Evolutionary conservation across 768 basidiomycete genomes (phyloP), one percentile per base, ranked within the genome.

Genomic region (Boletus sensibilis): DNA sequence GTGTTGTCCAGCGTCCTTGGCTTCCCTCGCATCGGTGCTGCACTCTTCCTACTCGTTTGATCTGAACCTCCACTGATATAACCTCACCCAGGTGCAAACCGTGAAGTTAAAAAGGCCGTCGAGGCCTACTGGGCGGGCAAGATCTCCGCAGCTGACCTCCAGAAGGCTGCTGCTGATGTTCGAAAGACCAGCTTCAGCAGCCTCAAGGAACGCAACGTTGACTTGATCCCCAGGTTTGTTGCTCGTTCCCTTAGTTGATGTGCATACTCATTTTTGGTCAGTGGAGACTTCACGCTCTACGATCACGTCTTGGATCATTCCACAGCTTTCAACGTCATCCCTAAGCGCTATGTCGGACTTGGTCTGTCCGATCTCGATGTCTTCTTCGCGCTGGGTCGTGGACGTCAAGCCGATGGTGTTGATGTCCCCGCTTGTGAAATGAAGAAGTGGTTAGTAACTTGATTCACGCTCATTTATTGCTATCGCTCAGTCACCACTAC

Each of bases 361-460:
- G 86, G 87, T 55, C 78, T 99, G 51, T 92, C 92, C 29, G 81
- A 85, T 60, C 86, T 98, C 62, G 96, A 99, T 76, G 87, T 94
- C 71, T 97, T 92, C 78, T 98, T 99, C 67, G 97, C 97, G 66
- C 95, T 98, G 91, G 97, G 96, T 52, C 96, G 97, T 77, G 97
- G 97, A 55, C 92, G 96, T 64, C 97, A 99, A 77, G 82, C 89
- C 40, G 91, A 85, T 61, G 88, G 86, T 57, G 95, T 98, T 66
- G 97, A 99, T 77, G 94, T 98, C 62, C 93, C 92, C 48, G 94
- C 95, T 46, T 93, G 85, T 61, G 95, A 98, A 81, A 98, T 98
- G 97, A 98, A 97, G 84, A 98, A 98, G 78, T 99, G 97, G 96
- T 92, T 70, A 66, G 86, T 78, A 31, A 37, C 39, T 42, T 34